Conservation (phyloP, 257 asterid species). For the Parsonsia alboflavescens region DNA sequence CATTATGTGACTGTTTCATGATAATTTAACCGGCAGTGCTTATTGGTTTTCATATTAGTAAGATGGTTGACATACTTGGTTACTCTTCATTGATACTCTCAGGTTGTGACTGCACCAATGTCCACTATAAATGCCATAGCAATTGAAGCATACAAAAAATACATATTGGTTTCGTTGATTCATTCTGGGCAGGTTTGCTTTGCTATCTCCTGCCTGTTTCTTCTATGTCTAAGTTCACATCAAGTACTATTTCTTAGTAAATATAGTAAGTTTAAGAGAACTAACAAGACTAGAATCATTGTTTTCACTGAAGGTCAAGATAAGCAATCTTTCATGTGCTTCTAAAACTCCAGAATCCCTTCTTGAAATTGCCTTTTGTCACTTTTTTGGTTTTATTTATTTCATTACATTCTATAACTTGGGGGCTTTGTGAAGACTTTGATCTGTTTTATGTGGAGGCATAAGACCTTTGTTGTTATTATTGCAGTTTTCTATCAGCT, state of each 20-base stretch:
- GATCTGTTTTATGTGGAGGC: background rate
- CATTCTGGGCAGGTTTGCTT: slow-evolving; percentile 79
- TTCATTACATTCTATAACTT: background rate
- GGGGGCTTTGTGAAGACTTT: background rate
- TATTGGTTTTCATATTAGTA: background rate
- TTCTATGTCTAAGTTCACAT: background rate
- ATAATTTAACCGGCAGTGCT: background rate
- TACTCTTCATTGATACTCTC: slow-evolving; percentile 19
- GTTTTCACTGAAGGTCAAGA: background rate
- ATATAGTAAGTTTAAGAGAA: background rate
- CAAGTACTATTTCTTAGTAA: background rate
- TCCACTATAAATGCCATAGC: slow-evolving; percentile 69
- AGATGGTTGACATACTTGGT: slow-evolving; percentile 3
- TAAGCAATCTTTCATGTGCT: background rate
- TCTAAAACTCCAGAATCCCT: background rate
- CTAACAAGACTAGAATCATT: background rate
- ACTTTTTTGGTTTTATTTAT: background rate
- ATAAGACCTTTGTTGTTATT: background rate
- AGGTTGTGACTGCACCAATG: slow-evolving; percentile 99
- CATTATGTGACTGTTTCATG: no score
- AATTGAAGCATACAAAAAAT: slow-evolving; percentile 94
- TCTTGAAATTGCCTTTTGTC: background rate
- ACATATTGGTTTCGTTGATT: slow-evolving; percentile 80
- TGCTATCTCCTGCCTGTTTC: slow-evolving; percentile 1
- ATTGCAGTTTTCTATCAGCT: slow-evolving; percentile 69